Evolutionary conservation across 305 asterid genomes (phyloP), one percentile per base, ranked within the genome.

Genomic region (Stenogyne calaminthoides): DNA sequence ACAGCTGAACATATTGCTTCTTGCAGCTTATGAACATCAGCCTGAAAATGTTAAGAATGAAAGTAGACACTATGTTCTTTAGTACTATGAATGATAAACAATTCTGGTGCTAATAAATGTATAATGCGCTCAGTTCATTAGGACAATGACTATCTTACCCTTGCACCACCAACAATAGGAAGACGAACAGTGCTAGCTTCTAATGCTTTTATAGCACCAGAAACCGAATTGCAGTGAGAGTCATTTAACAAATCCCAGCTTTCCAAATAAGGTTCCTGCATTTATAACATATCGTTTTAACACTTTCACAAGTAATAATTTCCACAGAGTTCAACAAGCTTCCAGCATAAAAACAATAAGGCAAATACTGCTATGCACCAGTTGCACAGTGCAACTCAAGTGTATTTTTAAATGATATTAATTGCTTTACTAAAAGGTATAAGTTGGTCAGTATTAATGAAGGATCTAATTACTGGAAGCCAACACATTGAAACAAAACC

Each of bases 1-100:
- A 86, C 86, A 37, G 88, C 88, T 39, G 88, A 86, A 73, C 73
- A 75, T 71, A 88, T 83, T 56, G 90, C 90, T 67, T 83, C 87
- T 81, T 87, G 83, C 40, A 88, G 72, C 71, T 76, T 69, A 55
- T 65, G 85, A 73, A 77, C 81, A 78, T 86, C 88, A 61, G 82
- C 90, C 94, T 88, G 87, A 70, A 78, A 61, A 75, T 62, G 52
- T 29, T 47, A 14, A 40, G 60, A 61, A 14, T 34, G 20, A 42
- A 46, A n/a, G 9, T 32, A 14, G 58, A 62, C 16, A 32, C 49
- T 37, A 19, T 14, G 40, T 61, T 49, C 39, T 25, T 63, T 36
- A 65, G 71, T 70, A 51, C 74, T 14, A 20, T 46, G 27, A 40
- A 72, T 55, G 59, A 68, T 63, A 32, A 72, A 64, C 63, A 56